phyloP scores from a whole-genome alignment of 2,329 filamentous ascomycete species.

The Aspergillus glaucus region DNA sequence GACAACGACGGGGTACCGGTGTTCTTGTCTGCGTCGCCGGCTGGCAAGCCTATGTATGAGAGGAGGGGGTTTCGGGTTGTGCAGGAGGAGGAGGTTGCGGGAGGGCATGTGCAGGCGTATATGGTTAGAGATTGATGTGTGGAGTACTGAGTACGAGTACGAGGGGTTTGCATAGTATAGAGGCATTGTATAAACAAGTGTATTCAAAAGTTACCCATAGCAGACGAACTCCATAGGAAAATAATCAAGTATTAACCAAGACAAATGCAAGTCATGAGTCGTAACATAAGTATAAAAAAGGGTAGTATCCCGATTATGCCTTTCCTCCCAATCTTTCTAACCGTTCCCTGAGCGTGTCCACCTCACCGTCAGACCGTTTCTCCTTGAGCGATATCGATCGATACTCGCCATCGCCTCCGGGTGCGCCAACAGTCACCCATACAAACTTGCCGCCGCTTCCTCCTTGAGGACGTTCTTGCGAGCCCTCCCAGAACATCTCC shows the following conservation, averaged over 20 bases:
- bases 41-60: constrained; percentile 32
- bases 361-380: constrained; percentile 20
- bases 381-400: constrained; percentile 32
- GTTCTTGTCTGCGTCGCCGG: constrained; percentile 31
- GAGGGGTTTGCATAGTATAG: not conserved
- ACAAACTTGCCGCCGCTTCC: constrained; percentile 46
- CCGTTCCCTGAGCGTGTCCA: constrained; percentile 25
- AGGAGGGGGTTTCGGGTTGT: constrained; percentile 32
- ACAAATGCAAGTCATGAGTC: constrained; percentile 10
- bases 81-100: constrained; percentile 1
- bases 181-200: not conserved
- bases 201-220: not conserved
- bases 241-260: not conserved
- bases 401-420: constrained; percentile 42
- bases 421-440: constrained; percentile 47
- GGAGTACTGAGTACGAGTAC: not conserved
- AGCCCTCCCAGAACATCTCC: constrained; percentile 38
- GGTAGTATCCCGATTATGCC: constrained; percentile 4
- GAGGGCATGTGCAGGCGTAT: constrained; percentile 5
- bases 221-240: not conserved
- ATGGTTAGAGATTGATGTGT: constrained; percentile 3
- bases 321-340: constrained; percentile 20
- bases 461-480: constrained; percentile 35
- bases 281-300: constrained; percentile 14
- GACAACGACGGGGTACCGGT: constrained; percentile 26